Evolutionary conservation across 768 basidiomycete species (phyloP).

Genomic region (Naganishia onofrii): DNA sequence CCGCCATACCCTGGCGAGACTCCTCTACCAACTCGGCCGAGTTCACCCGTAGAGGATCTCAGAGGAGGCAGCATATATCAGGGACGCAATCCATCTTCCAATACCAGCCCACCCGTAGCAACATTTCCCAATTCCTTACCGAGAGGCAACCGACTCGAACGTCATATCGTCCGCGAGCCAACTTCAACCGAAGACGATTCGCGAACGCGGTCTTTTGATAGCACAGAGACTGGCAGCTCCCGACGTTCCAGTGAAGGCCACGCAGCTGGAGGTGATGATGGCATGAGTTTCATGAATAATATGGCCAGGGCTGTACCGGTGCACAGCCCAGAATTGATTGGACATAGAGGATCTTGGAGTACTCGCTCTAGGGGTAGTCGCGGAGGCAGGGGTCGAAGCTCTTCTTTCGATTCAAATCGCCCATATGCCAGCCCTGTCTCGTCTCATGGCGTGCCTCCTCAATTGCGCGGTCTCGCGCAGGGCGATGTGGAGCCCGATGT

Average conservation of each 20-base stretch:
- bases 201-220: not conserved
- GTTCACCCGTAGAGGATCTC: slow-evolving; percentile 20
- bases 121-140: slow-evolving; percentile 28
- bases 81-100: not conserved
- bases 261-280: slow-evolving; percentile 3
- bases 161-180: not conserved
- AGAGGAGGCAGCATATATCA: slow-evolving; percentile 4
- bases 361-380: not conserved
- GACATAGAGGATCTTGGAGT: not conserved
- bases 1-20: slow-evolving; percentile 33
- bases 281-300: slow-evolving; percentile 1
- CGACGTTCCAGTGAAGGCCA: slow-evolving; percentile 5
- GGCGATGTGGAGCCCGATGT: slow-evolving; percentile 11
- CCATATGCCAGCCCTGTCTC: not conserved
- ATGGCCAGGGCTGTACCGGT: not conserved
- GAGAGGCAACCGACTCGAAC: not conserved
- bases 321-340: not conserved
- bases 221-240: not conserved
- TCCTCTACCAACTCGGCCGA: slow-evolving; percentile 27
- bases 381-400: not conserved
- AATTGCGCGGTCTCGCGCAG: not conserved
- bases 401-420: not conserved
- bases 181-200: not conserved
- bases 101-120: not conserved
- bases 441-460: not conserved